phyloP scores from a whole-genome alignment of 1,284 basidiomycete species.

The Porogramme epimiltina region DNA sequence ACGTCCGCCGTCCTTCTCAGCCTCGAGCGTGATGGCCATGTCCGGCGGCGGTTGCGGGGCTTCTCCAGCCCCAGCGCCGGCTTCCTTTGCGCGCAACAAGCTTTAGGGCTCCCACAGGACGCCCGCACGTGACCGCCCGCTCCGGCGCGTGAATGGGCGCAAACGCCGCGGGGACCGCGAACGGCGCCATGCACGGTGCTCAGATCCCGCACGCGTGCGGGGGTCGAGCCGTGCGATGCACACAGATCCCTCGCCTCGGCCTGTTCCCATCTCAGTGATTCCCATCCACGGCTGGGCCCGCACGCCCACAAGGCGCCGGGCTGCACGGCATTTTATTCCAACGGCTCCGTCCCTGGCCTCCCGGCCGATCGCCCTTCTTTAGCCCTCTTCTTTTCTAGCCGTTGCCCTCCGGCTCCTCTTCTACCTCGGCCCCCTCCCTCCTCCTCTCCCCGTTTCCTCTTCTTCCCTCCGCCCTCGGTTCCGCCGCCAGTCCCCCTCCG shows the following conservation, averaged over 20 bases:
- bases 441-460: conserved; percentile 1
- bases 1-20: no score
- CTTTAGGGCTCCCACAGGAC: neutral
- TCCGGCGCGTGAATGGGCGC: no score
- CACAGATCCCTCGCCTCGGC: no score
- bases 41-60: neutral
- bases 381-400: conserved; percentile 9
- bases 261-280: no score
- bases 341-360: conserved; percentile 7
- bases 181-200: no score
- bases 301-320: no score
- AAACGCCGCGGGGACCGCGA: no score
- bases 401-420: conserved; percentile 6
- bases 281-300: no score
- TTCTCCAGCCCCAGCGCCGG: neutral
- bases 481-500: conserved; percentile 8
- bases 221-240: no score
- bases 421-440: neutral
- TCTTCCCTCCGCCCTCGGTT: neutral
- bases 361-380: conserved; percentile 12
- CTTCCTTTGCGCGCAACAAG: neutral
- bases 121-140: conserved; percentile 2
- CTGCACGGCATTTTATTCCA: conserved; percentile 4
- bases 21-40: neutral
- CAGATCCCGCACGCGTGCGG: no score